These are phyloP conservation scores for Cadophora luteo-olivacea DNA, from an alignment of 2,329 filamentous ascomycete species.

Conservation along the genomic window DNA sequence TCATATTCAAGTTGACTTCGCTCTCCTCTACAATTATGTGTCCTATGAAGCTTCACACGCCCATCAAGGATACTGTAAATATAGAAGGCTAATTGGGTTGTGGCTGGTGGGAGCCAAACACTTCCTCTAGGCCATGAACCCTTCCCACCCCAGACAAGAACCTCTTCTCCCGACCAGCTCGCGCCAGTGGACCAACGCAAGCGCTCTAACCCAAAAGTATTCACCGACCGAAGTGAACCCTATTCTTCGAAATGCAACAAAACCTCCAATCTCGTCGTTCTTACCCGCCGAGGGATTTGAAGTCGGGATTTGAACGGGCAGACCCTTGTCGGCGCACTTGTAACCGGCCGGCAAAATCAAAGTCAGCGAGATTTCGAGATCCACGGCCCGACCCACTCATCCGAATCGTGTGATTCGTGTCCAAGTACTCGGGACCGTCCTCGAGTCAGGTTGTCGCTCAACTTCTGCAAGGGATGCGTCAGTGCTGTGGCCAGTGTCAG, in stretches of 20 bases:
- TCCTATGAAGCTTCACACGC: no score
- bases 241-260: conserved; percentile 22
- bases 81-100: no score
- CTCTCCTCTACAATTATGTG: no score
- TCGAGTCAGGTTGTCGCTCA: not conserved
- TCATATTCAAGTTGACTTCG: no score
- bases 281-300: not conserved
- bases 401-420: not conserved
- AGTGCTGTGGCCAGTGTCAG: not conserved
- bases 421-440: not conserved
- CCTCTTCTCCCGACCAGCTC: no score
- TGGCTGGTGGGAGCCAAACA: no score
- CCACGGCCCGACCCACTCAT: not conserved
- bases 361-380: not conserved
- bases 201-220: not conserved
- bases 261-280: not conserved
- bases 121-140: no score
- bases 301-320: not conserved
- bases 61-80: no score
- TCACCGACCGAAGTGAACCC: conserved; percentile 7
- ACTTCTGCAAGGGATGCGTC: not conserved
- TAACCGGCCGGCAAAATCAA: not conserved
- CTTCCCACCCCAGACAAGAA: no score
- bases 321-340: not conserved
- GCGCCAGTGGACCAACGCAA: not conserved